Base-by-base conservation (phyloP, 495 filamentous ascomycete species). In the Halenospora varia region DNA sequence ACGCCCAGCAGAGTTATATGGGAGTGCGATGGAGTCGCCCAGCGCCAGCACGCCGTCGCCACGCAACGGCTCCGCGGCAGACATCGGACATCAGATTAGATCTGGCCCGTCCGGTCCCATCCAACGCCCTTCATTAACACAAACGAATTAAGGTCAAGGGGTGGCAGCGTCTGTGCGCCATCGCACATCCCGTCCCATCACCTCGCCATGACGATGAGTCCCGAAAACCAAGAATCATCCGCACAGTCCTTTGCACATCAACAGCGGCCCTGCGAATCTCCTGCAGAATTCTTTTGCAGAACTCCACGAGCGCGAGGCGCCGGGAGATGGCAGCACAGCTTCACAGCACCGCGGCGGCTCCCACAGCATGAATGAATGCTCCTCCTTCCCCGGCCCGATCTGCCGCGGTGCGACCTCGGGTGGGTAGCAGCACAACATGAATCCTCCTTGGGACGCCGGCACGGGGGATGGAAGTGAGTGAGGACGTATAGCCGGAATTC, bases 401-500 rank as follows among this genome's bases (percentile, higher is more conserved):
- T 52, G 26, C 26, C 25, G 24, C 53, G 25, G 25, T 50, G 46
- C 22, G 35, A 53, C 51, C 51, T 49, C 47, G 47, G 47, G 47
- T 49, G 47, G 47, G 47, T 19, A 49, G 18, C 47, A 10, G 23
- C 19, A 20, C 42, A 20, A 45, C 42, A 15, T 45, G 42, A 45
- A 45, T 45, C 42, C 42, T 45, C 42, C 42, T n/a, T 45, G 13
- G 42, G 42, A 45, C 49, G 22, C 47, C 2, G 19, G 47, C 26
- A 25, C 29, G 39, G 29, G 44, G 20, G 49, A 6, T 42, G 17
- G 22, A n/a, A n/a, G n/a, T n/a, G n/a, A n/a, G 46, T 10, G 40
- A 46, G 19, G 42, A 47, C 55, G 55, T 51, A 58, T 58, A 51
- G 47, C 55, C 48, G 55, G 53, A 41, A 48, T 35, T 54, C 3